Evolutionary conservation across 805 yeast genomes (phyloP), one percentile per base, ranked within the genome.

Genomic region (Pichia occidentalis): DNA sequence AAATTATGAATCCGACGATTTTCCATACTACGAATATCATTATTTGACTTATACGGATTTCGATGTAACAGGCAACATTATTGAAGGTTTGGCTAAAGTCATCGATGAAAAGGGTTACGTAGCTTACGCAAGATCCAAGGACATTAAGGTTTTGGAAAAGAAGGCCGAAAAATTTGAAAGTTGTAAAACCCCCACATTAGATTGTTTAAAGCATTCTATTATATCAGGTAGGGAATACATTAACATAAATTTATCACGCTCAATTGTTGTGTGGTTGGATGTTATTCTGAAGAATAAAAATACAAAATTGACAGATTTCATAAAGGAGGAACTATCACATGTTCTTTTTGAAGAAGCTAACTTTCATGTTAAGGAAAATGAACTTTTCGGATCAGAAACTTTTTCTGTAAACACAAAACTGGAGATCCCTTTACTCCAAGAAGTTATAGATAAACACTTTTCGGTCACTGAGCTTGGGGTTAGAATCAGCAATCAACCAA

Each of bases 141-240:
- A 52, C 21, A 30, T 57, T 9, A 50, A 50, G 3, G 20, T 26
- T 9, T n/a, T 40, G 8, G 22, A 23, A 9, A 7, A 25, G 11
- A 19, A 35, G 25, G 7, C 20, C 7, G 17, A 26, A 16, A 22
- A 26, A 27, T 40, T 35, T 28, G 22, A 35, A 8, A 4, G 6
- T 5, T 30, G n/a, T 17, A 19, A 25, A 8, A 24, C 17, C 14
- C 11, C 29, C 12, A 11, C 22, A 7, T 5, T 54, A 0, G 67
- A 64, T 36, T 80, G 80, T 0, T 62, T 80, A 35, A 72, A 76
- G 9, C 77, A 81, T 0, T 65, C 80, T 1, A 64, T 81, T 14
- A 58, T 67, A 13, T 63, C 75, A 4, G 65, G 71, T 31, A 53
- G 73, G 24, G 84, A 77, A 44, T 69, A 62, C 39, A 46, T 62